Base-by-base conservation (phyloP, 179 eudicot species). In the Actinidia polygama region DNA sequence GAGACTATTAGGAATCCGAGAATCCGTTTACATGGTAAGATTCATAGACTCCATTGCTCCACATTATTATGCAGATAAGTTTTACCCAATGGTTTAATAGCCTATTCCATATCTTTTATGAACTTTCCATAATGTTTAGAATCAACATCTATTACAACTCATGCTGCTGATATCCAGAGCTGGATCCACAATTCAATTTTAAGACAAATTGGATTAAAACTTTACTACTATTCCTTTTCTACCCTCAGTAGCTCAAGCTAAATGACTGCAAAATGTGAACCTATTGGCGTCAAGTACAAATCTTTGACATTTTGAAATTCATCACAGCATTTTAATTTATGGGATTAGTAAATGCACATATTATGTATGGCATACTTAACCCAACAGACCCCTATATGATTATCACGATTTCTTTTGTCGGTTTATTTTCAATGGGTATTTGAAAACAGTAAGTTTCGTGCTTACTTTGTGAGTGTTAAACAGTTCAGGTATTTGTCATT, bases 81-180 rank as follows among this genome's bases (percentile, higher is more conserved):
- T n/a, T 21, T 11, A 23, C 21, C 46, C 49, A 10, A 2, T 49
- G 19, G 79, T 40, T 53, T 36, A 53, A 16, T 63, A 59, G 63
- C 1, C 10, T 19, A 0, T 14, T 54, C 9, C 14, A 24, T 47
- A 23, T 49, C 68, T 64, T 81, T 36, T 62, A 51, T 47, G 50
- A 82, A 51, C 80, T 75, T 46, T 47, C 24, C 75, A 23, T 40
- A 67, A 53, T 36, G n/a, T 67, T 46, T 64, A 26, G 66, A 75
- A 63, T 46, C 30, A 64, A 75, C 0, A 54, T 1, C 46, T 10
- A 1, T 40, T 26, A n/a, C 11, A 26, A 11, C 62, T 54, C 46
- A 23, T 72, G 19, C 19, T 50, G 44, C 11, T 74, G 16, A 10
- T 24, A 5, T 36, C 62, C 44, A 5, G 50, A 30, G 30, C 44